Evolutionary conservation across 371 early-diverging fungal species (phyloP).

Genomic region (Choanephora cucurbitarum): DNA sequence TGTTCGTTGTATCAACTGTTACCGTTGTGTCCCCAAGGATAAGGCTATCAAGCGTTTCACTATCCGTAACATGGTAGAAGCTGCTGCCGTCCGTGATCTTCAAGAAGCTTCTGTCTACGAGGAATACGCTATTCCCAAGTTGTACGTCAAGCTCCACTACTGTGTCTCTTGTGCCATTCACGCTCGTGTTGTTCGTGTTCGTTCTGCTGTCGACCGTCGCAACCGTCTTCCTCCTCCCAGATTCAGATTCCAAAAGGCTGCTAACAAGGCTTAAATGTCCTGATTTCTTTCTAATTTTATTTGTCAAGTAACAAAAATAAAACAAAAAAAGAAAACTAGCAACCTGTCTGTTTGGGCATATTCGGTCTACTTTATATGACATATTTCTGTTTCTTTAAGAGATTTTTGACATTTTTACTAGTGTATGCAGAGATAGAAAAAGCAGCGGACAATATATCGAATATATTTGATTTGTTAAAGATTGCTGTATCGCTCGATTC

Average conservation of each 20-base stretch:
- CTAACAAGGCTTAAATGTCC: conserved; percentile 32
- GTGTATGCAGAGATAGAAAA: too few species aligned
- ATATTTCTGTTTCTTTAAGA: too few species aligned
- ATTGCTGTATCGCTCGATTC: too few species aligned
- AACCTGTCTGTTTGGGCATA: background rate
- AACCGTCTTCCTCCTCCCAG: conserved; percentile 93
- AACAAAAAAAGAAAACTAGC: background rate
- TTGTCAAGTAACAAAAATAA: background rate
- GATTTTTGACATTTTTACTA: too few species aligned
- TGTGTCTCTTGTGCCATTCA: conserved; percentile 99
- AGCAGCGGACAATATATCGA: too few species aligned
- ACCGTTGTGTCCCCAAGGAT: conserved; percentile 98
- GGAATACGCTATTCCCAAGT: conserved; percentile 96
- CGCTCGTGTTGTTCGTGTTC: conserved; percentile 95
- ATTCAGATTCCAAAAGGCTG: conserved; percentile 74
- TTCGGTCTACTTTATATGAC: too few species aligned
- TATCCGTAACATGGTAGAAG: conserved; percentile 98
- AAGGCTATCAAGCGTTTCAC: conserved; percentile 99
- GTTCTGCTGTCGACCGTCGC: conserved; percentile 89
- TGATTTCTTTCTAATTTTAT: conserved; percentile 1
- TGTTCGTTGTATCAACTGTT: conserved; percentile 99
- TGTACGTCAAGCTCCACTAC: conserved; percentile 97
- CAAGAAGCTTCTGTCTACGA: conserved; percentile 95
- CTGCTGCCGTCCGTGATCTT: conserved; percentile 97
- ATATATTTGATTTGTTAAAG: too few species aligned